Base-by-base conservation (phyloP, 345 rosid species). In the Arabidopsis arenosa region DNA sequence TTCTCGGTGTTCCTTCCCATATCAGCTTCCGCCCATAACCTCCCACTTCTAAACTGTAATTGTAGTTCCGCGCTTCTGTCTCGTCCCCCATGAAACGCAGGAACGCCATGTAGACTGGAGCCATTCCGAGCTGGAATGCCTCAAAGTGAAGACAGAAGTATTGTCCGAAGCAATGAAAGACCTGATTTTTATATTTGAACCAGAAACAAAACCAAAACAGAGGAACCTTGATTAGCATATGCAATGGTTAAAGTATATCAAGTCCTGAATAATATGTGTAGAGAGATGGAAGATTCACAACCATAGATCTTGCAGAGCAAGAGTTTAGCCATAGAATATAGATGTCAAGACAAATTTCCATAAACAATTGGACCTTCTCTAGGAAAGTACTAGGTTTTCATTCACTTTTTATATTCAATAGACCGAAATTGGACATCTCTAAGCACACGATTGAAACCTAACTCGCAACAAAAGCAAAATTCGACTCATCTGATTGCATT, bases 101-200 rank as follows among this genome's bases (percentile, higher is more conserved):
- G 72, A 93, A 93, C 12, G 98, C 93, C 97, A 93, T 93, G 80
- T 90, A 90, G n/a, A 90, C 98, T 48, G 98, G 97, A 63, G 93
- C 98, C 93, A 91, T 85, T 8, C 96, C 93, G 7, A 94, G 91
- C 88, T 94, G 98, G 82, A 94, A 94, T 35, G 97, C 98, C 80
- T 90, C 97, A 74, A 94, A 92, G 75, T 94, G 98, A n/a, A 92
- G 92, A 76, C 98, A 92, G 81, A 92, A 94, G 83, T 92, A 87
- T 83, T 90, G 96, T 49, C 96, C 98, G 64, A 90, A 92, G 82
- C 97, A 92, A 73, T 94, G 89, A 79, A 92, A 92, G 28, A 92
- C 98, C 96, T 87, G 75, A n/a, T 54, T 53, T 18, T 10, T 1
- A 5, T 8, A 28, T 64, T 67, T 0, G 2, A 60, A 70, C 33